phyloP scores from a whole-genome alignment of 2,329 filamentous ascomycete species.

The Calonectria pseudoturangicola region DNA sequence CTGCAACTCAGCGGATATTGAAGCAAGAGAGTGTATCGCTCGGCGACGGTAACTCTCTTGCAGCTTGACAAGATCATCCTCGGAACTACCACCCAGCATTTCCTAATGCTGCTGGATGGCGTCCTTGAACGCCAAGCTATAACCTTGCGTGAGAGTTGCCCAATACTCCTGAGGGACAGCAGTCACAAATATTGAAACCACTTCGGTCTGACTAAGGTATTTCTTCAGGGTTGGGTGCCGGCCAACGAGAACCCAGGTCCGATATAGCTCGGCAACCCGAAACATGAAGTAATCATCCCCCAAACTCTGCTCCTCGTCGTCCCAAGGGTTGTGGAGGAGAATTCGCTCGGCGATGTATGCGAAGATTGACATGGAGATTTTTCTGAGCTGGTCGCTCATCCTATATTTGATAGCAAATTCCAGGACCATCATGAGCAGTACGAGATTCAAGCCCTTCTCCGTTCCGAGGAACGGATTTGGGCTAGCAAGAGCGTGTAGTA shows the following conservation, averaged over 20 bases:
- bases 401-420: conserved; percentile 39
- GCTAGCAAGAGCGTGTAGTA: conserved; percentile 46
- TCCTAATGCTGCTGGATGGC: background rate
- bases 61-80: too few species aligned
- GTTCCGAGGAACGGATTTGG: conserved; percentile 45
- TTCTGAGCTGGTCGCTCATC: conserved; percentile 33
- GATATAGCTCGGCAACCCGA: conserved; percentile 53
- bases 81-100: too few species aligned
- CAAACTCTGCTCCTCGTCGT: conserved; percentile 1
- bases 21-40: too few species aligned
- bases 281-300: conserved; percentile 44
- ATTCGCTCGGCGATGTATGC: conserved; percentile 52
- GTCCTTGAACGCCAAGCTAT: conserved; percentile 14
- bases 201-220: background rate
- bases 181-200: conserved; percentile 35
- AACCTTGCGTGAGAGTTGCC: background rate
- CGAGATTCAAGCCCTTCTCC: conserved; percentile 50
- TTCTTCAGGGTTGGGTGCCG: too few species aligned
- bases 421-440: conserved; percentile 46
- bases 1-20: too few species aligned
- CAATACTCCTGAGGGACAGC: conserved; percentile 35
- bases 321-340: conserved; percentile 49
- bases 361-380: conserved; percentile 27
- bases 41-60: too few species aligned
- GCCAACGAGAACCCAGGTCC: conserved; percentile 41